Evolutionary conservation across 2,329 filamentous ascomycete species (phyloP).

Genomic region (Aspergillus sclerotialis): DNA sequence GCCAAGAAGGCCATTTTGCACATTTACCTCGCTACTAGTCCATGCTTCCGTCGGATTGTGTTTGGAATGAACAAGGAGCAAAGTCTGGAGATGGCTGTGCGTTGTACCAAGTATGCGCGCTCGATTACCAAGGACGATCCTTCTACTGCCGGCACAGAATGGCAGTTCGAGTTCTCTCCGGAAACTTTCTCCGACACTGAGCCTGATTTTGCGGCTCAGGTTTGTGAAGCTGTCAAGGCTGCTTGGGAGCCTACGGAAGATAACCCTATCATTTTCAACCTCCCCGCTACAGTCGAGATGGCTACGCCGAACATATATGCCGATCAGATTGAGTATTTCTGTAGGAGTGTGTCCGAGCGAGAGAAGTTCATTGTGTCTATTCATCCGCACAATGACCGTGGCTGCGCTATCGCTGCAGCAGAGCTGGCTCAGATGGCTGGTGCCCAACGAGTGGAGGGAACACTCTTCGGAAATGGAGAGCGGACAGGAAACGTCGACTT

Average conservation of each 20-base stretch:
- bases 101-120: constrained; percentile 78
- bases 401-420: constrained; percentile 80
- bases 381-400: constrained; percentile 91
- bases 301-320: constrained; percentile 91
- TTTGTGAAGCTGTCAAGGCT: constrained; percentile 89
- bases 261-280: constrained; percentile 89
- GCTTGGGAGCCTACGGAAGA: constrained; percentile 80
- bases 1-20: constrained; percentile 92
- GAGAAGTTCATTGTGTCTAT: constrained; percentile 84
- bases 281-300: constrained; percentile 94
- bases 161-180: constrained; percentile 45
- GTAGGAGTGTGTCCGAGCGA: constrained; percentile 71
- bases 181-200: constrained; percentile 79
- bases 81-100: constrained; percentile 71
- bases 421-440: constrained; percentile 96
- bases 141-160: constrained; percentile 47
- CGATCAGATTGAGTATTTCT: constrained; percentile 95
- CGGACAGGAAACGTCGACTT: constrained; percentile 92
- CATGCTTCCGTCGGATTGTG: constrained; percentile 87
- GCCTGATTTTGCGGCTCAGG: constrained; percentile 70
- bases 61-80: constrained; percentile 83
- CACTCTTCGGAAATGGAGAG: constrained; percentile 91
- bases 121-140: constrained; percentile 81
- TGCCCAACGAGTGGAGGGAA: constrained; percentile 88
- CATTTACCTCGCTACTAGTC: constrained; percentile 92